These are phyloP conservation scores for sunflower (Helianthus annuus) DNA, from an alignment of 129 eudicot species.

Conservation along the genomic window DNA sequence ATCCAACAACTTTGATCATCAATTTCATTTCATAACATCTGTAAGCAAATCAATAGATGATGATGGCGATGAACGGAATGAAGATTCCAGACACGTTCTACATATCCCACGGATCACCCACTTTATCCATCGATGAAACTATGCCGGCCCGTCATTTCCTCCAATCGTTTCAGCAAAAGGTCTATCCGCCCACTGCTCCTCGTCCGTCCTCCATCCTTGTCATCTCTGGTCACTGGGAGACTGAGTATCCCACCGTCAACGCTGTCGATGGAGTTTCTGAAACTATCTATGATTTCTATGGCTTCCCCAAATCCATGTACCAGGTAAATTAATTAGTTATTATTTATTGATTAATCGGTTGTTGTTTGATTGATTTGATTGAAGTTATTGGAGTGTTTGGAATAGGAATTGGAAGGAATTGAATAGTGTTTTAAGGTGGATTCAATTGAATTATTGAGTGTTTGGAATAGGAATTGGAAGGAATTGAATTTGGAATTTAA, in stretches of 20 bases:
- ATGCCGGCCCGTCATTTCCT: slow-evolving; percentile 70
- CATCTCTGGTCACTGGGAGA: slow-evolving; percentile 91
- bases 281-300: slow-evolving; percentile 74
- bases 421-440: too few relatives aligned
- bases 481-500: too few relatives aligned
- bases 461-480: too few relatives aligned
- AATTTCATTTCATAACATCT: too few relatives aligned
- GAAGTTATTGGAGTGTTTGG: too few relatives aligned
- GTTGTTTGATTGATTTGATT: too few relatives aligned
- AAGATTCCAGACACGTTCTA: slow-evolving; percentile 56
- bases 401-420: too few relatives aligned
- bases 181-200: slow-evolving; percentile 8
- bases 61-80: slow-evolving; percentile 14
- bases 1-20: too few relatives aligned
- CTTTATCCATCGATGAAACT: slow-evolving; percentile 68
- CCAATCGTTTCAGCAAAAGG: slow-evolving; percentile 52
- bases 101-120: slow-evolving; percentile 95
- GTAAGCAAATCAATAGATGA: background rate
- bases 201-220: slow-evolving; percentile 70
- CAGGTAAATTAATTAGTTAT: slow-evolving; percentile 35
- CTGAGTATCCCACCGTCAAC: slow-evolving; percentile 64
- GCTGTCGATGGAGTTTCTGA: slow-evolving; percentile 50
- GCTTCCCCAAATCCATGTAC: slow-evolving; percentile 67
- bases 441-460: too few relatives aligned
- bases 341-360: too few relatives aligned